Percentiles rank a stretch among this genome's conserved stretches.
phyloP scores from a whole-genome alignment of 2,329 filamentous ascomycete species.

The Trichophyton mentagrophytes region DNA sequence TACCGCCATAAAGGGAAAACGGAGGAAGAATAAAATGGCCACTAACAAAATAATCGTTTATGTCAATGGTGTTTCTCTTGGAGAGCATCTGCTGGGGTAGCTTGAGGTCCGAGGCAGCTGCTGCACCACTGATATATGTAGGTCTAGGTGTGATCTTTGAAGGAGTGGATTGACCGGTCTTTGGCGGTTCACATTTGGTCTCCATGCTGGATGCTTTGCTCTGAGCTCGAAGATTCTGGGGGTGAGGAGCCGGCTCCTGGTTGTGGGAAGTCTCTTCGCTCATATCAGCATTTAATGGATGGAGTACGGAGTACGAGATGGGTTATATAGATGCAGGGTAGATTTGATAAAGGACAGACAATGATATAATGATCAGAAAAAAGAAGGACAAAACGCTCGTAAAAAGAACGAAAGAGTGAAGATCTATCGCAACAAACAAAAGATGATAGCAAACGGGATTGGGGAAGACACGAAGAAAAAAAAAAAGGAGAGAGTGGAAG shows the following conservation, averaged over 20 bases:
- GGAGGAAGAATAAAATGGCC: neutral
- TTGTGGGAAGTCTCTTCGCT: neutral
- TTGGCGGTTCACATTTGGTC: neutral
- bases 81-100: slow-evolving; percentile 12
- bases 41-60: slow-evolving; percentile 51
- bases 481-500: neutral
- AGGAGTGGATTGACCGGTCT: neutral
- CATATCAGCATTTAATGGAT: neutral
- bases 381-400: neutral
- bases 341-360: neutral
- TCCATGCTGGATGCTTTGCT: neutral
- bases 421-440: neutral
- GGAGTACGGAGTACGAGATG: neutral
- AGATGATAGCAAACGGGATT: neutral
- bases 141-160: slow-evolving; percentile 9
- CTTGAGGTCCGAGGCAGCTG: slow-evolving; percentile 8
- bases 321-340: neutral
- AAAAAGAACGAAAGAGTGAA: neutral
- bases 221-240: neutral
- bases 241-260: neutral
- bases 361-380: neutral
- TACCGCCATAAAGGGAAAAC: slow-evolving; percentile 4
- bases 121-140: slow-evolving; percentile 11
- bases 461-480: neutral
- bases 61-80: slow-evolving; percentile 28